phyloP scores from a whole-genome alignment of 1,139 yeast genomes.

The Hansenula anomala region DNA sequence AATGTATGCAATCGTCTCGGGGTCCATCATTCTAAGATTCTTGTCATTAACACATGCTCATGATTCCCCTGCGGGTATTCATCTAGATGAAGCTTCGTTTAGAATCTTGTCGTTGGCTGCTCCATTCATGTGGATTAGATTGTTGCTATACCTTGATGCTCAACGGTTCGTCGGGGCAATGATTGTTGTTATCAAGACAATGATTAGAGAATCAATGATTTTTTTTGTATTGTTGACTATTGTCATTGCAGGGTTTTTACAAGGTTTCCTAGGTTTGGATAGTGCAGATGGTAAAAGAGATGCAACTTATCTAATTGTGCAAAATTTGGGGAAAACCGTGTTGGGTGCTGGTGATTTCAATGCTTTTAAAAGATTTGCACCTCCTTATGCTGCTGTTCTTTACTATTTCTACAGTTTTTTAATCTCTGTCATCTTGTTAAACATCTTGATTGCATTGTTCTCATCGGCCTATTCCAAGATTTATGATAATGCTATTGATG shows the following conservation, averaged over 20 bases:
- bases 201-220: conserved; percentile 81
- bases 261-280: conserved; percentile 83
- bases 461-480: conserved; percentile 81
- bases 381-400: conserved; percentile 76
- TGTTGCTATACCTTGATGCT: conserved; percentile 72
- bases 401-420: conserved; percentile 76
- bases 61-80: conserved; percentile 23
- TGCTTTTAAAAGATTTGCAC: conserved; percentile 67
- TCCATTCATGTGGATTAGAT: conserved; percentile 83
- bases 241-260: conserved; percentile 75
- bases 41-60: conserved; percentile 38
- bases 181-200: conserved; percentile 78
- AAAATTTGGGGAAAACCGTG: conserved; percentile 65
- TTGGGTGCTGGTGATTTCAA: conserved; percentile 71
- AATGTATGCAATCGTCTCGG: conserved; percentile 51
- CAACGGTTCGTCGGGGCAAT: conserved; percentile 83
- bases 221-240: conserved; percentile 72
- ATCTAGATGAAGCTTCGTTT: conserved; percentile 62
- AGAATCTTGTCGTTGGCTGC: conserved; percentile 75
- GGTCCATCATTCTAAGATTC: conserved; percentile 54
- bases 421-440: conserved; percentile 68
- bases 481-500: conserved; percentile 78
- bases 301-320: conserved; percentile 59
- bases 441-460: conserved; percentile 78
- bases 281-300: conserved; percentile 83